Percentiles rank a stretch among this genome's conserved stretches.
phyloP scores from a whole-genome alignment of 1,139 yeast species.

The Candida pseudoviswanathii region DNA sequence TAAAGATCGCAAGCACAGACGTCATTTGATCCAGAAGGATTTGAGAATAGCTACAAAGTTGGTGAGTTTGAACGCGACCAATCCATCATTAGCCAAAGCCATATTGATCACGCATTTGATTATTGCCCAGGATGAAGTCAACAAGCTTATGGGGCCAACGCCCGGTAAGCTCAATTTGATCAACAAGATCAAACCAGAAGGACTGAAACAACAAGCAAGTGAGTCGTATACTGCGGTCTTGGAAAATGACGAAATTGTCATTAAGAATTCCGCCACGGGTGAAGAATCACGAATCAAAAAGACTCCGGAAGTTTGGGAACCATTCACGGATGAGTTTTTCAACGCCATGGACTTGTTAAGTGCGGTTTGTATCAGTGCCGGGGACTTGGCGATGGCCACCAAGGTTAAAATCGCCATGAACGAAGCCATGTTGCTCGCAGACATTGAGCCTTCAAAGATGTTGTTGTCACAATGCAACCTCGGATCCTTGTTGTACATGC shows the following conservation, averaged over 20 bases:
- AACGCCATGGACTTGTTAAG: constrained; percentile 71
- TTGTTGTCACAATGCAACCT: constrained; percentile 69
- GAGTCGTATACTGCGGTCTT: constrained; percentile 18
- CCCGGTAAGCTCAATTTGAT: constrained; percentile 11
- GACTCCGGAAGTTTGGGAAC: constrained; percentile 61
- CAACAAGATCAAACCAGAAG: constrained; percentile 6
- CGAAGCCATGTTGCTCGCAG: constrained; percentile 74
- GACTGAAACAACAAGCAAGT: constrained; percentile 3
- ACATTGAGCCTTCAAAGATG: constrained; percentile 65
- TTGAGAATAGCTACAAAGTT: constrained; percentile 68
- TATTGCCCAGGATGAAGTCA: constrained; percentile 59
- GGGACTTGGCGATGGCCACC: constrained; percentile 65
- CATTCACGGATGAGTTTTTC: constrained; percentile 75
- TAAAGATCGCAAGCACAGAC: constrained; percentile 36
- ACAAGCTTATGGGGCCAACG: constrained; percentile 13
- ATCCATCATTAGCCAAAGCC: constrained; percentile 58
- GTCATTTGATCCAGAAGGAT: constrained; percentile 71
- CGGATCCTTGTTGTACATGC: constrained; percentile 71
- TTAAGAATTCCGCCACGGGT: constrained; percentile 18
- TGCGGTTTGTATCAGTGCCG: constrained; percentile 66
- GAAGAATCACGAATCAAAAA: constrained; percentile 25
- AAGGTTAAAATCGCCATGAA: constrained; percentile 67
- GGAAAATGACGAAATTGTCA: constrained; percentile 21
- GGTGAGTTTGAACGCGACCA: constrained; percentile 54
- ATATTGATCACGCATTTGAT: constrained; percentile 64